Evolutionary conservation across 2,329 filamentous ascomycete genomes (phyloP).

Genomic region (Grosmannia huntii): DNA sequence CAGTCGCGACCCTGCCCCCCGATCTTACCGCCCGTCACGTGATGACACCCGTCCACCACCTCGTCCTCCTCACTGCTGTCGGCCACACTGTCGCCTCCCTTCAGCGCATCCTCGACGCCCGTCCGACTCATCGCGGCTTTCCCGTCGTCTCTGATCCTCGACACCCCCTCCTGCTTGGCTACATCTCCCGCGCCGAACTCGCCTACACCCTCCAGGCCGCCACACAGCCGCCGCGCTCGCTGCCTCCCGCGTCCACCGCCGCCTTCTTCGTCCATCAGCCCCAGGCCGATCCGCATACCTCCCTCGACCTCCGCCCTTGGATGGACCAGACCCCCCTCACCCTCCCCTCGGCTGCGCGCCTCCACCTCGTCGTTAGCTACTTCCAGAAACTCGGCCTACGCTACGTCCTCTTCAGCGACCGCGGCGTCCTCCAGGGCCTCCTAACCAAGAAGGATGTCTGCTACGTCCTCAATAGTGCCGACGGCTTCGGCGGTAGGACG

Average conservation of each 20-base stretch:
- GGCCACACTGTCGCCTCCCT: constrained; percentile 77
- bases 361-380: constrained; percentile 81
- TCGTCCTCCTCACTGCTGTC: constrained; percentile 74
- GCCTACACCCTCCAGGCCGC: constrained; percentile 63
- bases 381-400: constrained; percentile 89
- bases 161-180: constrained; percentile 72
- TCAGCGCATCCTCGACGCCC: constrained; percentile 53
- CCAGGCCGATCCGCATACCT: constrained; percentile 62
- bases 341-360: constrained; percentile 58
- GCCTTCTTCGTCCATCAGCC: constrained; percentile 73
- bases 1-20: constrained; percentile 19
- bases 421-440: constrained; percentile 69
- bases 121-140: constrained; percentile 71
- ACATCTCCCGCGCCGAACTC: constrained; percentile 86
- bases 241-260: constrained; percentile 60
- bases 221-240: constrained; percentile 38
- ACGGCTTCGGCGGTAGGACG: constrained; percentile 18
- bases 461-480: constrained; percentile 75
- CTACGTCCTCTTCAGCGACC: constrained; percentile 78
- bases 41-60: constrained; percentile 86
- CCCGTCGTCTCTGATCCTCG: constrained; percentile 72
- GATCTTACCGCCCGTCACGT: constrained; percentile 78
- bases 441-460: constrained; percentile 97
- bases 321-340: constrained; percentile 99
- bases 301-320: constrained; percentile 85